phyloP scores from a whole-genome alignment of 1,284 basidiomycete genomes.

The Mycosarcoma mackinlayi region DNA sequence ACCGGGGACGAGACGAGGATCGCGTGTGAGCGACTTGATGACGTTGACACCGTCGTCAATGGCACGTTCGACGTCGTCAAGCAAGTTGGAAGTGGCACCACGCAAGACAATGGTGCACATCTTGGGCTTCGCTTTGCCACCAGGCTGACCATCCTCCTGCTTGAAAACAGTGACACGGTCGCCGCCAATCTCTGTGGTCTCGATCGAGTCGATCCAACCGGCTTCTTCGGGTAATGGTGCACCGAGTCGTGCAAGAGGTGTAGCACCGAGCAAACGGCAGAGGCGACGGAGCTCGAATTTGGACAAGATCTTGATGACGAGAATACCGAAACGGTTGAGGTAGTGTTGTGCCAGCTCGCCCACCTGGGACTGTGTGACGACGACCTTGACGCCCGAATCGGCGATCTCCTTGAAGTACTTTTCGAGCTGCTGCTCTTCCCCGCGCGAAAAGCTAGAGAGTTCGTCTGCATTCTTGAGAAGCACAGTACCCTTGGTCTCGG shows the following conservation, averaged over 20 bases:
- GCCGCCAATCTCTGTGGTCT: slow-evolving; percentile 95
- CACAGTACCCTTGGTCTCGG: slow-evolving; percentile 99
- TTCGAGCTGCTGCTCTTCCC: slow-evolving; percentile 79
- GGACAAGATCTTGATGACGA: slow-evolving; percentile 95
- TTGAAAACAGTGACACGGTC: slow-evolving; percentile 97
- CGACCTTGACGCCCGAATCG: slow-evolving; percentile 90
- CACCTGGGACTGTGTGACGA: slow-evolving; percentile 90
- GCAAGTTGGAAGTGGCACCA: slow-evolving; percentile 91
- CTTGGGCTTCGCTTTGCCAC: slow-evolving; percentile 64
- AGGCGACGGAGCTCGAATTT: slow-evolving; percentile 96
- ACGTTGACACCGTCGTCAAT: slow-evolving; percentile 98
- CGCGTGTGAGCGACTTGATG: slow-evolving; percentile 91
- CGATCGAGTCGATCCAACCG: slow-evolving; percentile 90
- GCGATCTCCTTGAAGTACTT: slow-evolving; percentile 86
- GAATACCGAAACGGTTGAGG: slow-evolving; percentile 91
- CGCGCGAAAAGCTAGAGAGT: slow-evolving; percentile 87
- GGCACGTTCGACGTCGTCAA: slow-evolving; percentile 95
- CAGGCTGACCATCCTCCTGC: slow-evolving; percentile 72
- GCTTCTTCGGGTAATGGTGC: slow-evolving; percentile 97
- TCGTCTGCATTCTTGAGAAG: slow-evolving; percentile 95
- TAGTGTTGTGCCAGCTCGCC: slow-evolving; percentile 98
- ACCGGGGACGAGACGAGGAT: slow-evolving; percentile 88
- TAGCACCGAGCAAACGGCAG: slow-evolving; percentile 94
- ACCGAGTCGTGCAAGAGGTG: slow-evolving; percentile 92
- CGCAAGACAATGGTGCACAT: slow-evolving; percentile 67